phyloP scores from a whole-genome alignment of 257 asterid species.

The Primulina tabacum region DNA sequence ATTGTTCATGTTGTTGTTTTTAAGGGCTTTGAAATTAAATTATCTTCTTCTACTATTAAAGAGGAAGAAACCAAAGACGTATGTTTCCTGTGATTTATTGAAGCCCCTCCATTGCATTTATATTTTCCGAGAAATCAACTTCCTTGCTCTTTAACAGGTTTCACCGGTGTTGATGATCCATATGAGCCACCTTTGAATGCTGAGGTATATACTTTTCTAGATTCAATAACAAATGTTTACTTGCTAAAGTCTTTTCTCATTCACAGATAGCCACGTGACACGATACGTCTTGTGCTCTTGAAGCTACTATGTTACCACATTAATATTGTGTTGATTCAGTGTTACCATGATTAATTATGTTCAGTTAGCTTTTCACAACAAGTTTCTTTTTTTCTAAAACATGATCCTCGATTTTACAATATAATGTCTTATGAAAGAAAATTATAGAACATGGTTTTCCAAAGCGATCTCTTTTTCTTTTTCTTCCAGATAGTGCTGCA shows the following conservation, averaged over 20 bases:
- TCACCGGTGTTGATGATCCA: conserved; percentile 97
- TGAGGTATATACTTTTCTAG: conserved; percentile 53
- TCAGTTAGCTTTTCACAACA: neutral
- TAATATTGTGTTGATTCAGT: no score
- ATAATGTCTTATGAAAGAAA: no score
- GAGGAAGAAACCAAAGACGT: conserved; percentile 15
- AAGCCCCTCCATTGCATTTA: conserved; percentile 16
- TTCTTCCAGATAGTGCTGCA: conserved; percentile 69
- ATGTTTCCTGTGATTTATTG: neutral
- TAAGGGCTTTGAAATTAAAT: neutral
- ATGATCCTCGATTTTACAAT: neutral
- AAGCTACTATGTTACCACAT: neutral
- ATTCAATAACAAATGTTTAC: conserved; percentile 10
- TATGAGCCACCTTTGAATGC: conserved; percentile 82
- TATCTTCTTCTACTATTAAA: neutral
- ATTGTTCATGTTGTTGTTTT: neutral
- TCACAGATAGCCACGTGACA: conserved; percentile 6
- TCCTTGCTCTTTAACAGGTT: conserved; percentile 46
- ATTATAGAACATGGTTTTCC: neutral
- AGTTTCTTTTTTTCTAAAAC: neutral
- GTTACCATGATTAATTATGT: neutral
- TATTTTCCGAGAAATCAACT: neutral
- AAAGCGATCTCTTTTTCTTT: conserved; percentile 22
- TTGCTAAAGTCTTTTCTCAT: neutral
- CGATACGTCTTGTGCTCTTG: neutral